Evolutionary conservation across 176 grass and related monocot species (phyloP).

Genomic region (Triticum turgidum): DNA sequence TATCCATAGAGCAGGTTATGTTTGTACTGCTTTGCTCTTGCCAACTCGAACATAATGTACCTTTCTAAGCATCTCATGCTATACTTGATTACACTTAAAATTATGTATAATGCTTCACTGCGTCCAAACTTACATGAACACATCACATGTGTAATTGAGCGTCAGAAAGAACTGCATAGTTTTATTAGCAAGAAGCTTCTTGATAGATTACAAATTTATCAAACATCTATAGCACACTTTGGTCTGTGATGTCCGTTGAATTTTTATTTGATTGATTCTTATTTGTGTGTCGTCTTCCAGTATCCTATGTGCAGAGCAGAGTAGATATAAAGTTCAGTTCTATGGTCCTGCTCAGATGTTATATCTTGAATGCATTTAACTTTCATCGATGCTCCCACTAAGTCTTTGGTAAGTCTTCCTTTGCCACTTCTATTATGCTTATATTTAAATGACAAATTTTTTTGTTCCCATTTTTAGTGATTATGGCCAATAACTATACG

Average conservation of each 20-base stretch:
- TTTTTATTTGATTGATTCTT: too few relatives aligned
- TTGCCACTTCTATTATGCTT: not conserved
- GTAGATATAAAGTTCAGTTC: too few relatives aligned
- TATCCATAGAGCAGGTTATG: too few relatives aligned
- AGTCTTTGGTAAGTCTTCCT: not conserved
- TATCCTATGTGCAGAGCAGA: too few relatives aligned
- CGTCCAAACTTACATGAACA: not conserved
- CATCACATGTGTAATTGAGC: not conserved
- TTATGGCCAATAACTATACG: not conserved
- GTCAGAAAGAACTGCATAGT: not conserved
- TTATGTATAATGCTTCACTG: not conserved
- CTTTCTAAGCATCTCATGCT: too few relatives aligned
- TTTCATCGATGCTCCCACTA: not conserved
- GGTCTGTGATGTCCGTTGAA: not conserved
- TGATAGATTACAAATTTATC: not conserved
- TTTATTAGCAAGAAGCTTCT: constrained; percentile 15
- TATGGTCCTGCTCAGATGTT: not conserved
- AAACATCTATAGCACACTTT: not conserved
- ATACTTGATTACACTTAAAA: too few relatives aligned
- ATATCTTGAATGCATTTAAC: not conserved
- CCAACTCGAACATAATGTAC: too few relatives aligned
- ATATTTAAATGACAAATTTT: not conserved
- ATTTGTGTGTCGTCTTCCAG: too few relatives aligned
- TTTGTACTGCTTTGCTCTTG: too few relatives aligned
- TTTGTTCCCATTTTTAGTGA: not conserved